Evolutionary conservation across 2,329 filamentous ascomycete species (phyloP).

Genomic region (Calonectria henricotiae): DNA sequence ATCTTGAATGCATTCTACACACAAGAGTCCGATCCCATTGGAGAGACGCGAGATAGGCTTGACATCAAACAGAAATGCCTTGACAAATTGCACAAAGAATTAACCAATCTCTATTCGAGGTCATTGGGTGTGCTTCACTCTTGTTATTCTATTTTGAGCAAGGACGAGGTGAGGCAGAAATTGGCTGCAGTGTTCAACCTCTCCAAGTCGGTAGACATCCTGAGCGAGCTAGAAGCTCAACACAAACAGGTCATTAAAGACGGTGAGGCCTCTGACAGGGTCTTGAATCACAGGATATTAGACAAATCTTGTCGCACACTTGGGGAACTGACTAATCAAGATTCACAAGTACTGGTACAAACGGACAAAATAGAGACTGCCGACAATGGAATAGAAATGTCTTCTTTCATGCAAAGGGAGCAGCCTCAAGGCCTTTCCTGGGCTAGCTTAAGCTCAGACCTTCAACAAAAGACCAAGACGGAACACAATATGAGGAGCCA

Average conservation of each 20-base stretch:
- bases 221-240: constrained; percentile 7
- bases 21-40: not conserved
- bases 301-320: not conserved
- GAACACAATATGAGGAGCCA: too few species aligned
- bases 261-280: not conserved
- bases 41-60: not conserved
- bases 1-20: not conserved
- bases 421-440: not conserved
- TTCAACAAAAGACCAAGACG: too few species aligned
- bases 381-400: too few species aligned
- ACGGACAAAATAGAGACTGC: not conserved
- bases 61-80: not conserved
- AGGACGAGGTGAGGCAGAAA: not conserved
- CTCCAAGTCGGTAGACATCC: not conserved
- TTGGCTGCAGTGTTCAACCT: constrained; percentile 1
- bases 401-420: too few species aligned
- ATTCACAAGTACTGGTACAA: not conserved
- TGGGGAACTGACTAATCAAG: not conserved
- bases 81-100: not conserved
- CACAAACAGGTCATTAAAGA: constrained; percentile 18
- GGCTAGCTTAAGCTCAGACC: too few species aligned
- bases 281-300: not conserved
- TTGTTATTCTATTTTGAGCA: constrained; percentile 2
- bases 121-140: not conserved
- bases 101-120: not conserved